phyloP scores from a whole-genome alignment of 352 stramenopile species.

The Pythium periplocum region DNA sequence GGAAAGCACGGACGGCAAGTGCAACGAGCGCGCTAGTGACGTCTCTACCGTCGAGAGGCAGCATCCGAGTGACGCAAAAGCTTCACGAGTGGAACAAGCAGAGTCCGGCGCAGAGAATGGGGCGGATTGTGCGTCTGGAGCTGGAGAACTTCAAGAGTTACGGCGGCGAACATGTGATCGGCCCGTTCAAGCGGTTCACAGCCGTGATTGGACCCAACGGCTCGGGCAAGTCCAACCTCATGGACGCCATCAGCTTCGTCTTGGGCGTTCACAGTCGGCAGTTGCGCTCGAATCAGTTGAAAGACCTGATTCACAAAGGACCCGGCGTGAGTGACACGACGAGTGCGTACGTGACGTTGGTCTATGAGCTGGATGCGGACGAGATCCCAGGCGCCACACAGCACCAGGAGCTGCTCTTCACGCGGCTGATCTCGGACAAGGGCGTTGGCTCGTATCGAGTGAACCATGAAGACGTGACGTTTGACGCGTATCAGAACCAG shows the following conservation, averaged over 20 bases:
- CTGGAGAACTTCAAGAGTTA: conserved; percentile 99
- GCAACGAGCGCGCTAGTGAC: conserved; percentile 12
- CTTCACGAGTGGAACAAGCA: too few relatives aligned
- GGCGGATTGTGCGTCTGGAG: conserved; percentile 91
- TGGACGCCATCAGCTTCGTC: conserved; percentile 98
- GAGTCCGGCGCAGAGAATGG: conserved; percentile 38
- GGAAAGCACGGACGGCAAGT: conserved; percentile 8
- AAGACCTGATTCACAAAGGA: conserved; percentile 95
- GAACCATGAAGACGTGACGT: conserved; percentile 73
- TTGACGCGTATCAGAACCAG: conserved; percentile 91
- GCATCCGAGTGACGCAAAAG: too few relatives aligned
- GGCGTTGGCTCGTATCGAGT: conserved; percentile 85
- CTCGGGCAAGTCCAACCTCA: conserved; percentile 90
- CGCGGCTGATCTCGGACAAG: conserved; percentile 89
- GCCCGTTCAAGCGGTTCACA: conserved; percentile 97
- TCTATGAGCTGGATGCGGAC: conserved; percentile 84
- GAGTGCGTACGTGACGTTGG: conserved; percentile 89
- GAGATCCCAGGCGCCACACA: conserved; percentile 49
- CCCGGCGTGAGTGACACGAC: conserved; percentile 21
- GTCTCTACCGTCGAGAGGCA: too few relatives aligned
- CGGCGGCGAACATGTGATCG: conserved; percentile 89
- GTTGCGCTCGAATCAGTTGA: conserved; percentile 94
- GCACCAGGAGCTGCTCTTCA: conserved; percentile 87
- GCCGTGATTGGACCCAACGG: conserved; percentile 98
- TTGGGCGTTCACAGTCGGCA: conserved; percentile 95